These are phyloP conservation scores for Backusella macrospora DNA, from an alignment of 192 early-diverging fungal genomes.

Conservation along the genomic window DNA sequence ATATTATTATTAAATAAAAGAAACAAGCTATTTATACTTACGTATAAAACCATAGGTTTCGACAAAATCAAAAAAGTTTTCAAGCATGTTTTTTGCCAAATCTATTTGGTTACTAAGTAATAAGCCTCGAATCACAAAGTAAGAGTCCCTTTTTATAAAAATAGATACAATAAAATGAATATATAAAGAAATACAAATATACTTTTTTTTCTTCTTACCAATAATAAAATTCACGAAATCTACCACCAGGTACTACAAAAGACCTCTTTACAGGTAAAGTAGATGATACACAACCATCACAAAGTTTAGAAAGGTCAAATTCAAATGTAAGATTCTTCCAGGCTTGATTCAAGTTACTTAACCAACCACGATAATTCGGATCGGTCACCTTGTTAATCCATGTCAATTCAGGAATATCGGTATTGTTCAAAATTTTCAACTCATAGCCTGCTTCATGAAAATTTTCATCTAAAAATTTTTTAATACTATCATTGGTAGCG, in stretches of 20 bases:
- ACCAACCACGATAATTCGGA: constrained; percentile 51
- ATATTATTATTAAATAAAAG: background rate
- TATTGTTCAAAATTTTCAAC: constrained; percentile 40
- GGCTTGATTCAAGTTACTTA: constrained; percentile 48
- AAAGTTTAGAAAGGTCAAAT: constrained; percentile 51
- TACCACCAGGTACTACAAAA: constrained; percentile 73
- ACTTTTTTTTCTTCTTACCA: constrained; percentile 39
- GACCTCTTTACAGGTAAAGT: constrained; percentile 55
- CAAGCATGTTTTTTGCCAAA: constrained; percentile 55
- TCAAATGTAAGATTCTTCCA: constrained; percentile 62
- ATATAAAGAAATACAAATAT: background rate
- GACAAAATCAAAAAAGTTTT: constrained; percentile 64
- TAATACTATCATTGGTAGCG: constrained; percentile 39
- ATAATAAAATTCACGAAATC: constrained; percentile 76
- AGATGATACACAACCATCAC: constrained; percentile 59
- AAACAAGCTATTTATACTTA: constrained; percentile 27
- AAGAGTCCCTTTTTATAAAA: constrained; percentile 54
- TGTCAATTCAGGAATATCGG: constrained; percentile 39
- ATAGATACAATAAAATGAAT: background rate
- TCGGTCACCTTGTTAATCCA: constrained; percentile 54
- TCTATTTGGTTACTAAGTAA: constrained; percentile 53
- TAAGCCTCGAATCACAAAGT: constrained; percentile 67
- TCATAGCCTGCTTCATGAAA: constrained; percentile 59
- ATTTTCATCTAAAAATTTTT: constrained; percentile 55
- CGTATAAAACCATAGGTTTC: constrained; percentile 66